Conservation (phyloP, 805 yeast species). For the Hanseniaspora meyeri region DNA sequence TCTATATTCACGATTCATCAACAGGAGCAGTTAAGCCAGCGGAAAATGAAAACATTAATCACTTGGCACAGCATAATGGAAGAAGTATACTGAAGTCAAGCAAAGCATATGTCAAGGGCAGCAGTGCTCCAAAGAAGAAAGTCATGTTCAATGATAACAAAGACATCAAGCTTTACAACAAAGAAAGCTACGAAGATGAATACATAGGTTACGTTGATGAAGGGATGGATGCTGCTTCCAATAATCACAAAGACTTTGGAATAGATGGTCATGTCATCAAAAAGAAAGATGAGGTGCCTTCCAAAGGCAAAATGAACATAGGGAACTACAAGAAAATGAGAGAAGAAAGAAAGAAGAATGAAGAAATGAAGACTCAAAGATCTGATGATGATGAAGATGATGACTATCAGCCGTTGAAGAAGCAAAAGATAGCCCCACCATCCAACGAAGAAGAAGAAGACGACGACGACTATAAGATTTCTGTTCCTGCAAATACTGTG, state of each 20-base stretch:
- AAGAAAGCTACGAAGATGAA: slow-evolving; percentile 4
- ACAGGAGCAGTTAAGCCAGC: neutral
- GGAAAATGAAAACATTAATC: neutral
- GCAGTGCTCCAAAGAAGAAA: neutral
- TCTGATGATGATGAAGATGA: slow-evolving; percentile 6
- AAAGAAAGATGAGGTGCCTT: neutral
- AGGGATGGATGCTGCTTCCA: neutral
- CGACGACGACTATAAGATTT: neutral
- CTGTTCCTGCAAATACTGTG: neutral
- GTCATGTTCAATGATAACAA: slow-evolving; percentile 1
- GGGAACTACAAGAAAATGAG: slow-evolving; percentile 1
- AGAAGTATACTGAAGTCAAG: slow-evolving; percentile 1
- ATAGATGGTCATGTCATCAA: neutral
- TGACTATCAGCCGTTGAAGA: slow-evolving; percentile 1
- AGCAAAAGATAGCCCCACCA: neutral
- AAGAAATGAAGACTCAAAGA: neutral
- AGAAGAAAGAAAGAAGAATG: neutral
- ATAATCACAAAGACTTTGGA: neutral
- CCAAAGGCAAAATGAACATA: neutral
- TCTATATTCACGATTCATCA: slow-evolving; percentile 6
- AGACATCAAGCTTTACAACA: neutral
- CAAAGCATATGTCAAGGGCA: neutral
- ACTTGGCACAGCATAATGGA: neutral
- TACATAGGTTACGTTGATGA: neutral
- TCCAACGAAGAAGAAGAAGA: neutral